These are phyloP conservation scores for Sporobolomyces roseus DNA, from an alignment of 768 basidiomycete genomes.

Conservation along the genomic window DNA sequence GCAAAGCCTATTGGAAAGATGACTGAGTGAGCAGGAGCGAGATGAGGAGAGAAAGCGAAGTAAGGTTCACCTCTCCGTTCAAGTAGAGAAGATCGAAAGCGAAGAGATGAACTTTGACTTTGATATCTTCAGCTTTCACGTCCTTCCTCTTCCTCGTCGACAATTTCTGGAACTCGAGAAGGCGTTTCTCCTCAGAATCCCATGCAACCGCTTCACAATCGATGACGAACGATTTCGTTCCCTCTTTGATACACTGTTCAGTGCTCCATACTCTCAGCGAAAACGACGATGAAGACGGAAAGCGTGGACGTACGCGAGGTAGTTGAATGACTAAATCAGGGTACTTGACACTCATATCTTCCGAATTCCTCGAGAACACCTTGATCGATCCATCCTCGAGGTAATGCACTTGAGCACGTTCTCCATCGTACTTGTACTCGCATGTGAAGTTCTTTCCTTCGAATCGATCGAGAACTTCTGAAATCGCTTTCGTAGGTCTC, in stretches of 20 bases:
- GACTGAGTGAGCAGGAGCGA: background rate
- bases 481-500: constrained; percentile 97
- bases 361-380: constrained; percentile 88
- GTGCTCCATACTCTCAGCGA: background rate
- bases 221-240: constrained; percentile 82
- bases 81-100: constrained; percentile 94
- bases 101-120: constrained; percentile 91
- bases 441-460: constrained; percentile 94
- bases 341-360: constrained; percentile 99
- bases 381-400: constrained; percentile 73
- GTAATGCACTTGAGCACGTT: constrained; percentile 86
- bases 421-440: constrained; percentile 99
- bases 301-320: constrained; percentile 61
- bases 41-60: background rate
- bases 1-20: constrained; percentile 60
- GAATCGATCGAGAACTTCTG: constrained; percentile 93
- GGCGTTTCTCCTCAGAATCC: constrained; percentile 59
- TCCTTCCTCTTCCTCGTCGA: constrained; percentile 93
- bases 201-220: constrained; percentile 97
- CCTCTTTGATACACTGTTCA: constrained; percentile 69
- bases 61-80: constrained; percentile 76
- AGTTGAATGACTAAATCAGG: constrained; percentile 95
- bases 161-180: constrained; percentile 98
- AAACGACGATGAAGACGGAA: background rate
- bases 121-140: constrained; percentile 94